Base-by-base conservation (phyloP, 1,284 basidiomycete genomes). In the Microbotryum silenes-acaulis region DNA sequence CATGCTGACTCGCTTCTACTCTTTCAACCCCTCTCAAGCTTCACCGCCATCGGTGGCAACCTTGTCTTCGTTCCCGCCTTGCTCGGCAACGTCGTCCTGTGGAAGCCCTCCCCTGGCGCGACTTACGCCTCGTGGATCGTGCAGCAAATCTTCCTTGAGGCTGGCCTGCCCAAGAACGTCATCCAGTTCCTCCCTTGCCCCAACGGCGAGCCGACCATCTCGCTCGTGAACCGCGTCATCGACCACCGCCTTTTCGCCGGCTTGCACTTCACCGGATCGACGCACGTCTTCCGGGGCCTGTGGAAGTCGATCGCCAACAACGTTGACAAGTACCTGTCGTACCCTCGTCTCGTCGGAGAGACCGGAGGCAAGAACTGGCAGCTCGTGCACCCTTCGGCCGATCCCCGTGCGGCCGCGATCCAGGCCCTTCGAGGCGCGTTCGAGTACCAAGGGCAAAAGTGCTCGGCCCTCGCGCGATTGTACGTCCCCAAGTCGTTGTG, bases 391-490 rank as follows among this genome's bases (percentile, higher is more conserved):
- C 80, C 83, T 59, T 86, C 85, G 18, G 93, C 93, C 56, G 88
- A 96, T 72, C 79, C 94, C 61, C 82, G 81, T 74, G 90, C 91
- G 66, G 90, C 93, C 42, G 94, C 91, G 56, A 74, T 89, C 56
- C 94, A 98, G 79, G 85, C 82, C 59, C 83, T 98, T 70, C 83
- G 94, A 62, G 89, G 82, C 25, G 93, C 86, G 0, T 98, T 97
- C 76, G 94, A 99, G 78, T 99, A 97, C 78, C 91, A 93, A 79
- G 93, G 91, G 53, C 96, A 98, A 75, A 98, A 99, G 78, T 99
- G 94, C 77, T 94, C 91, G 42, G 94, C 96, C 0, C 82, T 96
- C 33, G 93, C 91, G 6, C 82, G 94, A 55, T 75, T 90, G 48
- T 99, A 98, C 77, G 89, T 98, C 18, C 85, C 96, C 49, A 79